These are phyloP conservation scores for Linnemannia elongata DNA, from an alignment of 192 early-diverging fungal species.

Conservation along the genomic window DNA sequence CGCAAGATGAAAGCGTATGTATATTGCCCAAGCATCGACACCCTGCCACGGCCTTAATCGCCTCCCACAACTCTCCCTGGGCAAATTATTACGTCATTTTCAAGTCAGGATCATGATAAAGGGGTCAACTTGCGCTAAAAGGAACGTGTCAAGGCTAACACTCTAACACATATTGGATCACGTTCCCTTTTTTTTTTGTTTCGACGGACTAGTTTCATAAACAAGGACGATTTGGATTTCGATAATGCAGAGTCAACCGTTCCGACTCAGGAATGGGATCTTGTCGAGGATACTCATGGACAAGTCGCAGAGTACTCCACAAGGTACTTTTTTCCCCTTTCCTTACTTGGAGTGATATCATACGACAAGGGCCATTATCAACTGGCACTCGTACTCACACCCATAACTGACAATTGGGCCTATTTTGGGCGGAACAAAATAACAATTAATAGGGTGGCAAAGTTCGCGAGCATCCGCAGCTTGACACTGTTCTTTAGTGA, in stretches of 20 bases:
- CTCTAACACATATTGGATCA: neutral
- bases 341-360: no score
- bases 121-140: neutral
- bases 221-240: conserved; percentile 94
- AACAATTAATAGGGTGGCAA: conserved; percentile 64
- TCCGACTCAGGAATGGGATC: conserved; percentile 88
- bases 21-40: neutral
- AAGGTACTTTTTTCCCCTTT: conserved; percentile 35
- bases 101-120: neutral
- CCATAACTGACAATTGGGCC: no score
- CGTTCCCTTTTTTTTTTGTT: neutral
- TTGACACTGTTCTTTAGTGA: conserved; percentile 86
- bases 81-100: neutral
- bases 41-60: neutral
- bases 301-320: conserved; percentile 76
- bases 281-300: conserved; percentile 66
- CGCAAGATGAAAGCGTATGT: conserved; percentile 82
- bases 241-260: conserved; percentile 75
- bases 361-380: no score
- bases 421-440: neutral
- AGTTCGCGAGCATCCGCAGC: conserved; percentile 83
- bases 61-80: neutral
- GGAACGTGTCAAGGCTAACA: neutral
- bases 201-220: conserved; percentile 77
- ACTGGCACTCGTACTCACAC: no score